Percentiles rank a stretch among this genome's conserved stretches.
phyloP scores from a whole-genome alignment of 176 grass and related monocot genomes.

The Carex parvula region DNA sequence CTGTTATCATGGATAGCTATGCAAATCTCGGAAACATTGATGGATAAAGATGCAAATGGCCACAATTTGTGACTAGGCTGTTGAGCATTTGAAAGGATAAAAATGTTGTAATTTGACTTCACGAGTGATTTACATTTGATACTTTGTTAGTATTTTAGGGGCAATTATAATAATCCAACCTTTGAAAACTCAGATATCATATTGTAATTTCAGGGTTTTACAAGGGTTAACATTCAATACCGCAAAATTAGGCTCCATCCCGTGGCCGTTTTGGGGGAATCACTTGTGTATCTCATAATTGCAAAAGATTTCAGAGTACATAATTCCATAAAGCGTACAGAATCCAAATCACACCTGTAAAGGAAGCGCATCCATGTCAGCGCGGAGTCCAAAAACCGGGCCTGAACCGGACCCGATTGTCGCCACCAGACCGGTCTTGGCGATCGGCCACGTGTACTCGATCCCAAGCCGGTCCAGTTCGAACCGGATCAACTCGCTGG shows the following conservation, averaged over 20 bases:
- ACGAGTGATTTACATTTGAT: not conserved
- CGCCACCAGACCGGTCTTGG: slow-evolving; percentile 58
- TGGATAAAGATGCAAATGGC: not conserved
- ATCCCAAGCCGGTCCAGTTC: slow-evolving; percentile 66
- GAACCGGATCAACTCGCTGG: slow-evolving; percentile 52
- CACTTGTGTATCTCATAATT: not conserved
- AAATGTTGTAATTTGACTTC: not conserved
- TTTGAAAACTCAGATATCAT: too few relatives aligned
- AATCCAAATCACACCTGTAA: slow-evolving; percentile 41
- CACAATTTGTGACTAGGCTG: not conserved
- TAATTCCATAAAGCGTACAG: not conserved
- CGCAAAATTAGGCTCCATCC: not conserved
- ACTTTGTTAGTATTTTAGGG: not conserved
- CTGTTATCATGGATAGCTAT: not conserved
- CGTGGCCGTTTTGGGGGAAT: not conserved
- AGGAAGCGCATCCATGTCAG: slow-evolving; percentile 91
- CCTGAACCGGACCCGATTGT: slow-evolving; percentile 27
- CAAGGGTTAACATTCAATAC: not conserved
- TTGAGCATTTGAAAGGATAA: too few relatives aligned
- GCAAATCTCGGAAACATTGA: not conserved
- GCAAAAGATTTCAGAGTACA: not conserved
- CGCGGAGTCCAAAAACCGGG: slow-evolving; percentile 61
- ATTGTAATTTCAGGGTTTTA: not conserved
- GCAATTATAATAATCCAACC: not conserved
- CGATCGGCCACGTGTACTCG: slow-evolving; percentile 56